These are phyloP conservation scores for Phytophthora melonis DNA, from an alignment of 352 stramenopile genomes.

Conservation along the genomic window DNA sequence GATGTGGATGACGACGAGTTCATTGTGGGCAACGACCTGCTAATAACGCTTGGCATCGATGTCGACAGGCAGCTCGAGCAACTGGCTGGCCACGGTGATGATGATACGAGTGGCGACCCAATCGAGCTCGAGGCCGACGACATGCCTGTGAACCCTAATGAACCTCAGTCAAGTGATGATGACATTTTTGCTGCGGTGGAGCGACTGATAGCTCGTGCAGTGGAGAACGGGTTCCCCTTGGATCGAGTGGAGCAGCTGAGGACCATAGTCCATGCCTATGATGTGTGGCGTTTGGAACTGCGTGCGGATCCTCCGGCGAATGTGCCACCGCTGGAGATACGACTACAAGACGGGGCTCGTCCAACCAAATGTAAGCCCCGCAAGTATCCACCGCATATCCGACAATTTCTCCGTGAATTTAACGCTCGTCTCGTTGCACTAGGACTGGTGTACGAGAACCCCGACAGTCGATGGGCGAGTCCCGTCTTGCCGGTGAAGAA, in stretches of 20 bases:
- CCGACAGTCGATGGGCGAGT: constrained; percentile 11
- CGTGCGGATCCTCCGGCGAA: neutral
- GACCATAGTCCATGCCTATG: neutral
- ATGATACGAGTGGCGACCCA: constrained; percentile 3
- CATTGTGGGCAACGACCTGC: constrained; percentile 24
- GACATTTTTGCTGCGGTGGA: constrained; percentile 9
- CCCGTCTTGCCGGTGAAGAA: constrained; percentile 22
- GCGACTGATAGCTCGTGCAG: neutral
- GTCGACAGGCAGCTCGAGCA: constrained; percentile 20
- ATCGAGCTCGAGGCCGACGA: constrained; percentile 1
- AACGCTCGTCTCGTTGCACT: too few species aligned
- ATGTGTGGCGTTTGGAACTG: neutral
- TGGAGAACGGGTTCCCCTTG: constrained; percentile 20
- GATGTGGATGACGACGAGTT: constrained; percentile 20
- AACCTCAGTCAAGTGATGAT: neutral
- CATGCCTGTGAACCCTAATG: neutral
- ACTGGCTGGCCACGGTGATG: neutral
- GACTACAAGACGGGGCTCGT: neutral
- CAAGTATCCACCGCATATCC: neutral
- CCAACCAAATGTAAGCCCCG: neutral
- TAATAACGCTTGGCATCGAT: constrained; percentile 15
- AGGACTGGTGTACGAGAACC: constrained; percentile 7
- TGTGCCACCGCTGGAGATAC: neutral
- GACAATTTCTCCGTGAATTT: too few species aligned
- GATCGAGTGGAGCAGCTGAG: neutral